These are phyloP conservation scores for Fagus crenata DNA, from an alignment of 306 rosid genomes.

Conservation along the genomic window DNA sequence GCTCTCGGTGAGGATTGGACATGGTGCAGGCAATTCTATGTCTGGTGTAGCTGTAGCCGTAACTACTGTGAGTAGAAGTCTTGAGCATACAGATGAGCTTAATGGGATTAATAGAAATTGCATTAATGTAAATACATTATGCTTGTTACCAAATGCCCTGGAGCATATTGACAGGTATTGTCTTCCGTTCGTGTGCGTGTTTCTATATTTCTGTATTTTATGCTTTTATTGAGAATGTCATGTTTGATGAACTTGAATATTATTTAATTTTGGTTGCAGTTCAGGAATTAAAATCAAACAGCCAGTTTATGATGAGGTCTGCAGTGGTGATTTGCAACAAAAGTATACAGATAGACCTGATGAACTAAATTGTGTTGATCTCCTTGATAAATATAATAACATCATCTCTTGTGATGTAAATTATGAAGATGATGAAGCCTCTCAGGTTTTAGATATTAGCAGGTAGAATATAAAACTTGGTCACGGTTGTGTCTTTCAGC, in stretches of 20 bases:
- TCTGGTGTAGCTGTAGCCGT: conserved; percentile 28
- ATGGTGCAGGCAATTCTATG: conserved; percentile 34
- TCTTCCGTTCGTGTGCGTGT: conserved; percentile 8
- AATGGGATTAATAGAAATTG: conserved; percentile 33
- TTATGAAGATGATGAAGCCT: conserved; percentile 25
- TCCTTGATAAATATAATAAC: conserved; percentile 16
- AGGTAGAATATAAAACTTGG: conserved; percentile 27
- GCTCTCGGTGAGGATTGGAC: conserved; percentile 33
- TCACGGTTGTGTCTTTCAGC: conserved; percentile 28
- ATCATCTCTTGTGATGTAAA: conserved; percentile 17
- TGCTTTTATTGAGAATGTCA: neutral
- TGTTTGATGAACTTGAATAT: neutral
- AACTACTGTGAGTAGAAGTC: conserved; percentile 28
- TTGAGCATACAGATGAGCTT: conserved; percentile 46
- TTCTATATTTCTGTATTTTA: neutral
- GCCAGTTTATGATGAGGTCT: conserved; percentile 23
- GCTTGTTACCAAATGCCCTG: conserved; percentile 31
- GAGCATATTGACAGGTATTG: conserved; percentile 45
- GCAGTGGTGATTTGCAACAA: conserved; percentile 20
- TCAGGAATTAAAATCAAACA: conserved; percentile 24
- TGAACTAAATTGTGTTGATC: conserved; percentile 15
- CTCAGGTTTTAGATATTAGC: conserved; percentile 23
- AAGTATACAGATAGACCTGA: conserved; percentile 17
- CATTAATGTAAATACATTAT: conserved; percentile 31
- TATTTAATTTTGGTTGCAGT: neutral